These are phyloP conservation scores for Epichloe amarillans DNA, from an alignment of 2,329 filamentous ascomycete species.

Conservation along the genomic window DNA sequence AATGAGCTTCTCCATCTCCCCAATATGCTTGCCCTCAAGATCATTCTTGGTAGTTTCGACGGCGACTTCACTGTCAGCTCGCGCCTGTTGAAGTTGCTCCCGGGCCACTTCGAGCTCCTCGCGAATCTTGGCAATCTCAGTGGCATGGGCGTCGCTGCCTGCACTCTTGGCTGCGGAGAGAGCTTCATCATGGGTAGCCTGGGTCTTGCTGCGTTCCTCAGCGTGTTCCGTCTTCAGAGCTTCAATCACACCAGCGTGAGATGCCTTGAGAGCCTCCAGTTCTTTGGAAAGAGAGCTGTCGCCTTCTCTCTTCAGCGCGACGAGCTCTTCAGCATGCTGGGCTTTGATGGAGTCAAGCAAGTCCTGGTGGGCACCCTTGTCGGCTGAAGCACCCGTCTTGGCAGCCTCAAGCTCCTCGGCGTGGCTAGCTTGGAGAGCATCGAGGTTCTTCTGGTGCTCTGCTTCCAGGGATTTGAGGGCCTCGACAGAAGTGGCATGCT, in stretches of 20 bases:
- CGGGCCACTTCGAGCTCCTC: conserved; percentile 25
- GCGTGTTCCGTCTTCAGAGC: conserved; percentile 28
- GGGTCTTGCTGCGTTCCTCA: conserved; percentile 22
- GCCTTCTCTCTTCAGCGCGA: conserved; percentile 29
- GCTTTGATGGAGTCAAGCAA: conserved; percentile 43
- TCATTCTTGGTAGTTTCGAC: conserved; percentile 32
- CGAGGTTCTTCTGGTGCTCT: conserved; percentile 40
- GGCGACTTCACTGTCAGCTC: conserved; percentile 29
- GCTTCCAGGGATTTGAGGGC: conserved; percentile 37
- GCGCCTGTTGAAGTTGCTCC: conserved; percentile 32
- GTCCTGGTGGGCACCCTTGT: conserved; percentile 32
- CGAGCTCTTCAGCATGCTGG: conserved; percentile 37
- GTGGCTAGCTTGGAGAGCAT: conserved; percentile 42
- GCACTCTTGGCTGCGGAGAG: conserved; percentile 19
- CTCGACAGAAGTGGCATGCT: conserved; percentile 30
- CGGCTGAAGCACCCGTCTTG: conserved; percentile 37
- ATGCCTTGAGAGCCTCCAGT: conserved; percentile 27
- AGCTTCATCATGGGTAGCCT: conserved; percentile 18
- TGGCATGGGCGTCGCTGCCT: conserved; percentile 14
- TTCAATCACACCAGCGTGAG: conserved; percentile 30
- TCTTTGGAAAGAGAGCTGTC: conserved; percentile 26
- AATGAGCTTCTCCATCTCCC: conserved; percentile 34
- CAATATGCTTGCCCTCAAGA: conserved; percentile 30
- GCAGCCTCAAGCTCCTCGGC: conserved; percentile 45
- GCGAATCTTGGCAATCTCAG: conserved; percentile 18